phyloP scores from a whole-genome alignment of 345 rosid genomes.

The Syzygium grande region DNA sequence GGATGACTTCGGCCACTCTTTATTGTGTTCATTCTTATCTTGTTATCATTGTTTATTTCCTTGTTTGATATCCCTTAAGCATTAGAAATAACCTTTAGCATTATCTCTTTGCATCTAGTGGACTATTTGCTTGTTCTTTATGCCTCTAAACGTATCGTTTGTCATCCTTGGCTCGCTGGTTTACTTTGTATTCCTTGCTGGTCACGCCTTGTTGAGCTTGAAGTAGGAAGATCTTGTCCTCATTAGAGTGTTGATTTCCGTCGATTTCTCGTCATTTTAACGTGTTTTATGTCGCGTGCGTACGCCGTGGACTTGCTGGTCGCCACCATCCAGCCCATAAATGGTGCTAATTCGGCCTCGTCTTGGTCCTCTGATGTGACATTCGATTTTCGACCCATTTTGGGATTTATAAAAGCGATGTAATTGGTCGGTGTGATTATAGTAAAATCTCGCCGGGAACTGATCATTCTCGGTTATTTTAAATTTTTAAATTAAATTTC shows the following conservation, averaged over 20 bases:
- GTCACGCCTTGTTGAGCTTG: neutral
- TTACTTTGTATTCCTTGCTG: neutral
- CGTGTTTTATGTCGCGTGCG: neutral
- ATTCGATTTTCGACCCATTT: no score
- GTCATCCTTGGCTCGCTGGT: neutral
- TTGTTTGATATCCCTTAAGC: neutral
- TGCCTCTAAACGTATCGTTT: neutral
- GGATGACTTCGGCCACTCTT: neutral
- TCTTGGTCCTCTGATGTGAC: neutral
- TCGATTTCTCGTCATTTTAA: neutral
- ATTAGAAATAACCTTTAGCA: no score
- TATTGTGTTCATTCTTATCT: neutral
- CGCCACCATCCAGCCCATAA: neutral
- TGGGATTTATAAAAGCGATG: no score
- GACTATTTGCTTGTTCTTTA: neutral
- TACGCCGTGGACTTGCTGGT: neutral
- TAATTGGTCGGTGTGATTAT: no score
- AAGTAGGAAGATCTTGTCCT: neutral
- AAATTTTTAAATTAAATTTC: no score
- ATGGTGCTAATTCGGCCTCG: neutral
- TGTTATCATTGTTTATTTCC: neutral
- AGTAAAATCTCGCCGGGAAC: no score
- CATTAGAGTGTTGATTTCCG: neutral
- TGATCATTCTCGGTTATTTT: no score
- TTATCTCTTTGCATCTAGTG: neutral